Conservation (phyloP, 805 yeast species). For the Hanseniaspora lindneri region DNA sequence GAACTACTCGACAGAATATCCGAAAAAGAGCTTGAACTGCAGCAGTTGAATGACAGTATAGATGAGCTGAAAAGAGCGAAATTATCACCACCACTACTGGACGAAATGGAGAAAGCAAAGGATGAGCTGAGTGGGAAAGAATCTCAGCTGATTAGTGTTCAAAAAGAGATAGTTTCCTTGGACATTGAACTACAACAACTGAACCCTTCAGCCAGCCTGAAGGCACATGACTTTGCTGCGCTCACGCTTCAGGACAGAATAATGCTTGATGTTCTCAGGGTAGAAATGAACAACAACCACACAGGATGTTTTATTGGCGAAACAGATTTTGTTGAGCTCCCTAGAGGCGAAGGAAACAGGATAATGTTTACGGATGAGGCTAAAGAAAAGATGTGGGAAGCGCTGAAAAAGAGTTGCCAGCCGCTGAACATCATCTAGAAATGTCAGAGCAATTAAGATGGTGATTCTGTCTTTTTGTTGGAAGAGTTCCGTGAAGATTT, state of each 20-base stretch:
- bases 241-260: background rate
- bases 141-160: too few relatives aligned
- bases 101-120: background rate
- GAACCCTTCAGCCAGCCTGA: too few relatives aligned
- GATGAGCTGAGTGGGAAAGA: too few relatives aligned
- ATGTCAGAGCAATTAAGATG: too few relatives aligned
- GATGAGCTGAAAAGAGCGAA: background rate
- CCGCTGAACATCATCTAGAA: background rate
- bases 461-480: too few relatives aligned
- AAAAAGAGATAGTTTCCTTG: too few relatives aligned
- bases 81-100: background rate
- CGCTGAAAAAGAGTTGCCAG: slow-evolving; percentile 1
- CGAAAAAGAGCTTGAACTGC: background rate
- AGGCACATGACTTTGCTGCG: too few relatives aligned
- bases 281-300: slow-evolving; percentile 1
- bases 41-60: background rate
- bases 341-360: background rate
- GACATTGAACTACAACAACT: too few relatives aligned
- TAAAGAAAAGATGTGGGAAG: slow-evolving; percentile 5
- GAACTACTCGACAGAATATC: background rate
- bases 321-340: background rate
- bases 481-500: too few relatives aligned
- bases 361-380: background rate
- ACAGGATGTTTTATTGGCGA: slow-evolving; percentile 11
- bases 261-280: background rate